phyloP scores from a whole-genome alignment of 768 basidiomycete genomes.

The Leucocoprinus birnbaumii region DNA sequence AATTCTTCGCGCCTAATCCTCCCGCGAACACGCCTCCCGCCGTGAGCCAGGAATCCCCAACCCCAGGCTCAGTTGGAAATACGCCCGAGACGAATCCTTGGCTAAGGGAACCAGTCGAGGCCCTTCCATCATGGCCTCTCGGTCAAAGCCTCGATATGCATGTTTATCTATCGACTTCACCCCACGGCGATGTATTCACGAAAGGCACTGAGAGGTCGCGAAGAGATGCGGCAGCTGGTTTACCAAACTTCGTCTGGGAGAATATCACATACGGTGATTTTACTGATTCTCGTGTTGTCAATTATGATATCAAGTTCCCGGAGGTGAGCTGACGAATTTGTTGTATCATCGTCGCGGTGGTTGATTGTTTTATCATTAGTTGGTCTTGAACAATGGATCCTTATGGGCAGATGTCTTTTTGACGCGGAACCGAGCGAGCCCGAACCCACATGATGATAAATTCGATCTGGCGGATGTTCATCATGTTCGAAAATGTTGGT shows the following conservation, averaged over 20 bases:
- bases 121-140: constrained; percentile 55
- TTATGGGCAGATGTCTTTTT: constrained; percentile 85
- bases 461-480: constrained; percentile 62
- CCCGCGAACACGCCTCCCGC: not conserved
- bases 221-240: constrained; percentile 41
- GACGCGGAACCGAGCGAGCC: constrained; percentile 59
- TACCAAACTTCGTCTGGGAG: constrained; percentile 75
- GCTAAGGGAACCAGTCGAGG: constrained; percentile 52
- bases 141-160: constrained; percentile 66
- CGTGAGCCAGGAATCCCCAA: not conserved
- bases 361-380: constrained; percentile 33
- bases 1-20: constrained; percentile 6
- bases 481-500: constrained; percentile 73
- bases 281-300: constrained; percentile 53
- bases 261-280: constrained; percentile 80
- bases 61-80: not conserved
- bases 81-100: constrained; percentile 40
- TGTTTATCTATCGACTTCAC: constrained; percentile 69
- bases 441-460: constrained; percentile 52
- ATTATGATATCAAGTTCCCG: constrained; percentile 65
- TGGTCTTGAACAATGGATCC: constrained; percentile 74
- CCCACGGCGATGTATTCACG: constrained; percentile 56
- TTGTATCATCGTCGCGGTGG: not conserved
- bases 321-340: constrained; percentile 39
- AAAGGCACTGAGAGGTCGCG: constrained; percentile 50